Percentiles rank a stretch among this genome's conserved stretches.
Evolutionary conservation across 2,329 filamentous ascomycete species (phyloP).

Genomic region (Pseudocercospora cruenta): DNA sequence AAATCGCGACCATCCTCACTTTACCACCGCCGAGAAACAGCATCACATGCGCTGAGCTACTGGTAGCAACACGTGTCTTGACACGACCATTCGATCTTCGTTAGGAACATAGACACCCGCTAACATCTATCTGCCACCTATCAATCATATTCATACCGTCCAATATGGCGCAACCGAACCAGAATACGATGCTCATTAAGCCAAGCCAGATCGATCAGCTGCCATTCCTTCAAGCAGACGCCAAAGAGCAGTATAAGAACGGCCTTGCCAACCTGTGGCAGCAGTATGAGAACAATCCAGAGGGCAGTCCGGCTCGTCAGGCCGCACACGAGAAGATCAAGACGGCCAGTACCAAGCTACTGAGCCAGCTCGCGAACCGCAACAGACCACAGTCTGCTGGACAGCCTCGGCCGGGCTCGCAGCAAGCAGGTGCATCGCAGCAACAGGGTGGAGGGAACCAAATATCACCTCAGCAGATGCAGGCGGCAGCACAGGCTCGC

Average conservation of each 20-base stretch:
- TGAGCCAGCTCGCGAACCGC: constrained; percentile 32
- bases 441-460: constrained; percentile 27
- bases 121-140: background rate
- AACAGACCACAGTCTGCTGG: constrained; percentile 29
- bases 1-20: background rate
- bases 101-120: background rate
- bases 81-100: background rate
- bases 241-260: constrained; percentile 60
- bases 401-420: constrained; percentile 20
- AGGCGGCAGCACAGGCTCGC: constrained; percentile 15
- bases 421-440: constrained; percentile 20
- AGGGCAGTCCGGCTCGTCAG: constrained; percentile 52
- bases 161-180: constrained; percentile 18
- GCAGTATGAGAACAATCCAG: constrained; percentile 52
- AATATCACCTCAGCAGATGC: constrained; percentile 16
- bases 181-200: constrained; percentile 43
- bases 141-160: background rate
- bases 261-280: constrained; percentile 60
- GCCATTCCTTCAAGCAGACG: constrained; percentile 56
- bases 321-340: constrained; percentile 58
- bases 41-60: background rate
- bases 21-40: background rate
- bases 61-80: background rate
- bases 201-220: constrained; percentile 58
- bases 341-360: constrained; percentile 50